phyloP scores from a whole-genome alignment of 2,329 filamentous ascomycete genomes.

The Colletotrichum camelliae region DNA sequence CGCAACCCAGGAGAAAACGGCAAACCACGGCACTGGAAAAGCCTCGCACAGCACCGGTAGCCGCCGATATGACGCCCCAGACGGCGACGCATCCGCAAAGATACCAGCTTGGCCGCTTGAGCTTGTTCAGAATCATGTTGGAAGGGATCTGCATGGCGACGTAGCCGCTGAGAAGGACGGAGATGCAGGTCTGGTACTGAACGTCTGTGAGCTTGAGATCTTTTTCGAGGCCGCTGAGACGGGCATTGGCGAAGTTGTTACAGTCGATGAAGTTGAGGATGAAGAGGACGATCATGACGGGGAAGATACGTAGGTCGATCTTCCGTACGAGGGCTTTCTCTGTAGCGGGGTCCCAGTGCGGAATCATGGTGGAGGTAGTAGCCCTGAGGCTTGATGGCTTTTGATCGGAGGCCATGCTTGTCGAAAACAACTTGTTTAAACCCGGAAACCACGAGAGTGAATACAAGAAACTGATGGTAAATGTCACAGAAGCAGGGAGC shows the following conservation, averaged over 20 bases:
- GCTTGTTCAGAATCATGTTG: not conserved
- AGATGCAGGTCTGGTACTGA: not conserved
- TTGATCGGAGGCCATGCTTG: not conserved
- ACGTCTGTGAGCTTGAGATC: conserved; percentile 41
- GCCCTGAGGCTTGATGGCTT: not conserved
- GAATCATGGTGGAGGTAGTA: not conserved
- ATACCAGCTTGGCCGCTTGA: not conserved
- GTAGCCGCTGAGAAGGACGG: not conserved
- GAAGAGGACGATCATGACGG: conserved; percentile 41
- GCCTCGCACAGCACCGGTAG: not conserved
- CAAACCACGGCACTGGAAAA: not conserved
- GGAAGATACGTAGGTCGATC: conserved; percentile 35
- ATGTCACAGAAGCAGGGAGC: not conserved
- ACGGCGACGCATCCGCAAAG: not conserved
- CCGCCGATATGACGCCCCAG: not conserved
- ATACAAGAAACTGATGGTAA: not conserved
- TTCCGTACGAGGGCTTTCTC: conserved; percentile 32
- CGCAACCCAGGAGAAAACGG: not conserved
- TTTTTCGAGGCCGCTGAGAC: conserved; percentile 33
- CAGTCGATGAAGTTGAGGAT: conserved; percentile 33
- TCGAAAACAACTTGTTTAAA: not conserved
- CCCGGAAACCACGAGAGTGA: rapidly evolving
- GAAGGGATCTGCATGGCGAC: not conserved
- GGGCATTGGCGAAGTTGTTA: conserved; percentile 26
- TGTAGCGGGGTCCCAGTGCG: not conserved